Base-by-base conservation (phyloP, 176 grass and related monocot genomes). In the Musa troglodytarum region DNA sequence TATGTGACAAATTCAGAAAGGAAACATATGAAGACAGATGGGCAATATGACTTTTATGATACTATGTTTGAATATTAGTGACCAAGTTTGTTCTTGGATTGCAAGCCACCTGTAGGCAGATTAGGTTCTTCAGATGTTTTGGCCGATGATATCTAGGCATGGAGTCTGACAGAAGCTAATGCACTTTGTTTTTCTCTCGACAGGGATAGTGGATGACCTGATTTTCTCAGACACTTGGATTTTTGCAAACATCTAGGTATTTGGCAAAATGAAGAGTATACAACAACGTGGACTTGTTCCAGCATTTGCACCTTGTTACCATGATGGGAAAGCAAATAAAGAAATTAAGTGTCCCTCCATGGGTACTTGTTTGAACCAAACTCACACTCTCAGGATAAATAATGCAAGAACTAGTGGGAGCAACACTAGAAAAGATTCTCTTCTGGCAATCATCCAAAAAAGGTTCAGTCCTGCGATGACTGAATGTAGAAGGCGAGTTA, bases 401-500 rank as follows among this genome's bases (percentile, higher is more conserved):
- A 65, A n/a, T 73, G 12, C 1, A 43, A 43, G 34, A 43, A 43
- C 34, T 5, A 43, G 34, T 24, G 12, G 72, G 51, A 26, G 9
- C 12, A 56, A 55, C 10, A 28, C 19, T 9, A 52, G 19, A 65
- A 77, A 65, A 63, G 53, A 52, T 49, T 58, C 76, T 1, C 8
- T 14, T 0, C 61, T 53, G 22, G 14, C 3, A 2, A 49, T 28
- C 2, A 62, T 78, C 51, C 57, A 50, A 53, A 11, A 69, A 49
- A 75, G 83, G 50, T 76, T 61, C 21, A 52, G 65, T 12, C 77
- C n/a, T 20, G 23, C 56, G 63, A 6, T 83, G 34, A 64, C 22
- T 26, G 59, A 68, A 78, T 81, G 26, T 49, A 81, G 79, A 73
- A 85, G 63, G 52, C 87, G 82, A 12, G 11, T 23, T 21, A 26